Base-by-base conservation (phyloP, 148 eudicot species). In the Nepenthes gracilis region DNA sequence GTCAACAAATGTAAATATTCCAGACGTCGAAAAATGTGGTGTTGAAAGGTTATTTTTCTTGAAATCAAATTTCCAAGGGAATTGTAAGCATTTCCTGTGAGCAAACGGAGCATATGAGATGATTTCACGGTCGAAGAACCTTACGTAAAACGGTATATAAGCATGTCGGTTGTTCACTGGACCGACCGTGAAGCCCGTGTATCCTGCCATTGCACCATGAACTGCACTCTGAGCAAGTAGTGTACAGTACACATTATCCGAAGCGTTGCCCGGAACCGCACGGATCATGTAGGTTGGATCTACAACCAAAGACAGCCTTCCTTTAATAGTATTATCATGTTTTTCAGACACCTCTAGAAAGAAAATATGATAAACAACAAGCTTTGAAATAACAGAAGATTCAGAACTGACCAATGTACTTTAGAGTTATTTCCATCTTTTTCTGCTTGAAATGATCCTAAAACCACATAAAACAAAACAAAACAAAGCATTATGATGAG, bases 201-300 rank as follows among this genome's bases (percentile, higher is more conserved):
- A 77, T n/a, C 80, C 80, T 2, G 80, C 71, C 80, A 77, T 77
- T 15, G 80, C 80, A 47, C 80, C 80, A 69, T 77, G 80, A 61
- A 72, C 59, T 3, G 74, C 80, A 66, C 80, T 72, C 1, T 77
- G 80, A 5, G 80, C 80, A 54, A 77, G 77, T 6, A 72, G 67
- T 14, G 80, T 77, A 43, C 80, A 72, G 62, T 72, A 72, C 9
- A 77, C 80, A 55, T 77, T 77, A 33, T 77, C 80, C 14, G 80
- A 72, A 38, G 77, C 80, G 72, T 72, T 77, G 33, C 77, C 61
- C 1, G 77, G 77, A 48, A 77, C 49, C 11, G 80, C 80, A 52
- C 82, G 75, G 33, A 75, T 68, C 78, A 71, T 74, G 60, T 75
- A 72, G 0, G 78, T 74, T 36, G 76, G 75, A 75, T 73, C 76